Evolutionary conservation across 768 basidiomycete species (phyloP).

Genomic region (Tricholoma furcatifolium): DNA sequence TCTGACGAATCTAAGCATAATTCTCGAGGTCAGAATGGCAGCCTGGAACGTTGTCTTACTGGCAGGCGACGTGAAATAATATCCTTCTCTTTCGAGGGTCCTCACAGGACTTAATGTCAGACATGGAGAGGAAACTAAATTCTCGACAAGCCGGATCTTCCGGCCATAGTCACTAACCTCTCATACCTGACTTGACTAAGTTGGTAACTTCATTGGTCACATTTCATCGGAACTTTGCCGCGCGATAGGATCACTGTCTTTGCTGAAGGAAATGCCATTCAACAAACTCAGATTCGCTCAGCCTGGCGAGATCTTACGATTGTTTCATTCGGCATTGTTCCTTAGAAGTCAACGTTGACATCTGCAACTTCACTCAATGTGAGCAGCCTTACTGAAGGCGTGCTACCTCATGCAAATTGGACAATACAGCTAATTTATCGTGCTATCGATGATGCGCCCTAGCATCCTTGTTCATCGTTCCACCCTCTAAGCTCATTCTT

Average conservation of each 20-base stretch:
- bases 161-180: not conserved
- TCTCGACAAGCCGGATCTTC: not conserved
- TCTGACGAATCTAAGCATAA: conserved; percentile 12
- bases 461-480: not conserved
- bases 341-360: not conserved
- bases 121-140: not conserved
- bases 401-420: not conserved
- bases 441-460: not conserved
- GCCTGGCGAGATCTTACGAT: not conserved
- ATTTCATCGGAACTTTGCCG: not conserved
- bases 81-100: not conserved
- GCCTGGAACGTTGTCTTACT: not conserved
- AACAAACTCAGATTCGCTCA: not conserved
- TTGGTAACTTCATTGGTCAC: not conserved
- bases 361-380: not conserved
- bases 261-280: not conserved
- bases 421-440: not conserved
- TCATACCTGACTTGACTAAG: not conserved
- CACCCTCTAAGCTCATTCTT: not conserved
- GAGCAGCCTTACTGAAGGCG: not conserved
- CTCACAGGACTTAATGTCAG: not conserved
- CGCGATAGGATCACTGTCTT: not conserved
- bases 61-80: not conserved
- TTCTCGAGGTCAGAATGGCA: not conserved
- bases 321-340: not conserved